Conservation (phyloP, 2,329 filamentous ascomycete genomes). For the Ophiosphaerella korrae region DNA sequence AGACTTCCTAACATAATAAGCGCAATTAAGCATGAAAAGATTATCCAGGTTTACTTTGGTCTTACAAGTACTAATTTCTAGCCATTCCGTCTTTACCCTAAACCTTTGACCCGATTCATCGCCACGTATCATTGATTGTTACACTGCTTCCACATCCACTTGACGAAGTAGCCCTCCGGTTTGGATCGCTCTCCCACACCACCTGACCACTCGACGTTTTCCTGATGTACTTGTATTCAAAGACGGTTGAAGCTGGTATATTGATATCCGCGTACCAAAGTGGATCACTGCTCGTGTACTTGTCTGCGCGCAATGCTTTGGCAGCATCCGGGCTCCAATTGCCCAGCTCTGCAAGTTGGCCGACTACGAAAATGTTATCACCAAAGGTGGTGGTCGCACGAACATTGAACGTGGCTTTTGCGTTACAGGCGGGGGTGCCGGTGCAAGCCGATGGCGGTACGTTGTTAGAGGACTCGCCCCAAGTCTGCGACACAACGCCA, state of each 20-base stretch:
- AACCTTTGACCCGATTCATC: conserved; percentile 3
- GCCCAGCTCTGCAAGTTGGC: conserved; percentile 51
- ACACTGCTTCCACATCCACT: conserved; percentile 23
- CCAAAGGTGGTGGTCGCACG: conserved; percentile 55
- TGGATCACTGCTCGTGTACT: conserved; percentile 52
- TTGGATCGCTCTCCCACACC: conserved; percentile 52
- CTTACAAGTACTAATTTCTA: too few species aligned
- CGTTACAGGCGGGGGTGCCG: conserved; percentile 26
- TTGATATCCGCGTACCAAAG: conserved; percentile 52
- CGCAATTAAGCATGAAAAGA: too few species aligned
- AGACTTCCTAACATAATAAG: too few species aligned
- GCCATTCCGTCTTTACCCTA: too few species aligned
- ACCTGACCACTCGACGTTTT: conserved; percentile 51
- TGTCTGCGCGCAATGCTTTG: conserved; percentile 47
- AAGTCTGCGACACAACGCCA: conserved; percentile 15
- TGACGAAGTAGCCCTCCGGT: conserved; percentile 46
- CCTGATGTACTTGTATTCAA: conserved; percentile 54
- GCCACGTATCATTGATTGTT: conserved; percentile 27
- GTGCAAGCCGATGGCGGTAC: conserved; percentile 50
- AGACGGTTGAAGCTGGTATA: conserved; percentile 47
- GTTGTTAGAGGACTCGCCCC: conserved; percentile 42
- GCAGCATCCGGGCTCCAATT: conserved; percentile 49
- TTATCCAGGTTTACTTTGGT: too few species aligned
- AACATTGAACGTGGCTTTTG: conserved; percentile 53
- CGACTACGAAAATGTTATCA: conserved; percentile 55